Percentiles rank a stretch among this genome's conserved stretches.
Evolutionary conservation across 805 yeast species (phyloP).

Genomic region (Starmerella gropengiesseri): DNA sequence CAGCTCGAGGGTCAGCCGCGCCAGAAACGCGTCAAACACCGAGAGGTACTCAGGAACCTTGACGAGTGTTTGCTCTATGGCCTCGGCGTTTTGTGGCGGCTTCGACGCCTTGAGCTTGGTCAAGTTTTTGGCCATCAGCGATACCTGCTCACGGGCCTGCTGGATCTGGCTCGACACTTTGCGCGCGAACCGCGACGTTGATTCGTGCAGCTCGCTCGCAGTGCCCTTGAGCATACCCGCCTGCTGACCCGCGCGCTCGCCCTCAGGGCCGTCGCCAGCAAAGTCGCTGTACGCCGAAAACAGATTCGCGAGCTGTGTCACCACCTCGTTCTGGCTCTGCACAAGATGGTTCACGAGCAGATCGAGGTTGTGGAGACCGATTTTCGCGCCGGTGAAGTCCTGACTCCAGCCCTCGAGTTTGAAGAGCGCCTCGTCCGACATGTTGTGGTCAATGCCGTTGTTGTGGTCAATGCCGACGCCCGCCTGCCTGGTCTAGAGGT

Average conservation of each 20-base stretch:
- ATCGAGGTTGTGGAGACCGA: slow-evolving; percentile 14
- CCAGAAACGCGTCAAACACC: slow-evolving; percentile 19
- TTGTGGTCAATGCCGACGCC: too few relatives aligned
- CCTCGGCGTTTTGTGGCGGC: slow-evolving; percentile 8
- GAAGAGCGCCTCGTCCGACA: slow-evolving; percentile 5
- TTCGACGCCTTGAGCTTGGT: slow-evolving; percentile 10
- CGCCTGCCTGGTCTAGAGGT: too few relatives aligned
- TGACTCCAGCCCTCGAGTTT: slow-evolving; percentile 17
- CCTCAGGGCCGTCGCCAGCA: slow-evolving; percentile 1
- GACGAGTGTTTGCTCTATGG: neutral
- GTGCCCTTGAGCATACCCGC: slow-evolving; percentile 3
- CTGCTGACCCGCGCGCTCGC: slow-evolving; percentile 7
- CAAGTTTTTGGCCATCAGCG: slow-evolving; percentile 5
- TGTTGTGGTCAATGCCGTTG: too few relatives aligned
- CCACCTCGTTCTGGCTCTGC: slow-evolving; percentile 11
- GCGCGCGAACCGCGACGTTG: slow-evolving; percentile 21
- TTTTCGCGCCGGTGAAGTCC: slow-evolving; percentile 19
- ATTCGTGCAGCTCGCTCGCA: slow-evolving; percentile 2
- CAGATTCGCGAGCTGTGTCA: slow-evolving; percentile 5
- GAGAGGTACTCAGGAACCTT: slow-evolving; percentile 17
- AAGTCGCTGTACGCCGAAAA: slow-evolving; percentile 8
- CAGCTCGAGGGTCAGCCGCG: slow-evolving; percentile 18
- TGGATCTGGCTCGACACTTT: slow-evolving; percentile 21
- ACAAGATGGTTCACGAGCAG: slow-evolving; percentile 5
- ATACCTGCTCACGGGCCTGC: slow-evolving; percentile 14